phyloP scores from a whole-genome alignment of 257 asterid species.

The Solanum rostratum region DNA sequence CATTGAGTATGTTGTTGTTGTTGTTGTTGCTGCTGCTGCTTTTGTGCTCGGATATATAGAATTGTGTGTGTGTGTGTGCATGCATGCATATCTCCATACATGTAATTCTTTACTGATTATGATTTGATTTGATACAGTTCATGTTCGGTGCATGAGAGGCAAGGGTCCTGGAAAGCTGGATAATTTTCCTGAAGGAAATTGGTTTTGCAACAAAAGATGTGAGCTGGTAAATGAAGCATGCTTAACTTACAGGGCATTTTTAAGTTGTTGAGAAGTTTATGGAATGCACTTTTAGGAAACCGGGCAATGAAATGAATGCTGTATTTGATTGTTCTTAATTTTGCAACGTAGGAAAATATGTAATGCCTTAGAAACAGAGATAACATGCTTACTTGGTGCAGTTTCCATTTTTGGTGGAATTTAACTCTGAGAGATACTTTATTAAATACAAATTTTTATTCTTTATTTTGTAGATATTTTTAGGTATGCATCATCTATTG shows the following conservation, averaged over 20 bases:
- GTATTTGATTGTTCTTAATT: background rate
- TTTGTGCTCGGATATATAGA: background rate
- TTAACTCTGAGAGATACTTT: background rate
- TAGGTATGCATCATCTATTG: slow-evolving; percentile 4
- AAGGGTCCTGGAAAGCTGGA: slow-evolving; percentile 19
- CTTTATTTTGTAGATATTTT: slow-evolving; percentile 43
- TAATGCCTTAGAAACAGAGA: background rate
- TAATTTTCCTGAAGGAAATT: slow-evolving; percentile 24
- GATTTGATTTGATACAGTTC: slow-evolving; percentile 40
- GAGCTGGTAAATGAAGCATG: slow-evolving; percentile 37
- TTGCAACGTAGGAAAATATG: background rate
- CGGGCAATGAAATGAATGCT: background rate
- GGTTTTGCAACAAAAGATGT: slow-evolving; percentile 70
- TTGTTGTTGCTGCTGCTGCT: too few species aligned
- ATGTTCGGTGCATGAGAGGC: slow-evolving; percentile 45
- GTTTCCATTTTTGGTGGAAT: background rate
- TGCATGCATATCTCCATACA: background rate
- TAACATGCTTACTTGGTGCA: background rate
- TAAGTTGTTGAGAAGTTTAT: background rate
- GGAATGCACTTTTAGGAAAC: background rate
- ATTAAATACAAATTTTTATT: background rate
- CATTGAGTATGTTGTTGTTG: too few species aligned
- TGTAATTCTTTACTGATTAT: background rate
- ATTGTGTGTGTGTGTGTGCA: background rate
- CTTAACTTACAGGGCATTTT: background rate